Evolutionary conservation across 1,284 basidiomycete species (phyloP).

Genomic region (Microbotryum lychnidis-dioicae): DNA sequence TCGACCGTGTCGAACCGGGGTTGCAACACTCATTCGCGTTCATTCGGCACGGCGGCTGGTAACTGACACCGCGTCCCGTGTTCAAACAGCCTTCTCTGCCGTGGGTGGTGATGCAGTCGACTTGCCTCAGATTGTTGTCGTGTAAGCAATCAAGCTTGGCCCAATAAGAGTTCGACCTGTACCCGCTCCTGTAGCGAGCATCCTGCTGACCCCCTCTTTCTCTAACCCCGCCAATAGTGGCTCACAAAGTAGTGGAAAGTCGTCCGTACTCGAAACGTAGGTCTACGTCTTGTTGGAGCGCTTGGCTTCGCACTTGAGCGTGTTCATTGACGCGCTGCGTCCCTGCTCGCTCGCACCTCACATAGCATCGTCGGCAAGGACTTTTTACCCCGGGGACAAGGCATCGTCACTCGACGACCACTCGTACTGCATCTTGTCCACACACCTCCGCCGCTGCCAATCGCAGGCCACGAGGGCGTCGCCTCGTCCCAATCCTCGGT

Average conservation of each 20-base stretch:
- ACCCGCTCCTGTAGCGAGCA: conserved; percentile 31
- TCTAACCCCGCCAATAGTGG: conserved; percentile 34
- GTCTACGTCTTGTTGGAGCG: neutral
- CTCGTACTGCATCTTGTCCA: conserved; percentile 93
- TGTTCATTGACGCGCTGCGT: conserved; percentile 68
- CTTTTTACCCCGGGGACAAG: conserved; percentile 78
- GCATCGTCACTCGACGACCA: conserved; percentile 91
- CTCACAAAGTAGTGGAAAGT: conserved; percentile 50
- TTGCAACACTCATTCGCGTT: conserved; percentile 10
- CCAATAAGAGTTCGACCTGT: neutral
- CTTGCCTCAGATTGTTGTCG: conserved; percentile 45
- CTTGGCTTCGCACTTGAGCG: conserved; percentile 37
- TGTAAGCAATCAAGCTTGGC: conserved; percentile 27
- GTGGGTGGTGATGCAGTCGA: conserved; percentile 50
- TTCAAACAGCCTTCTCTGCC: conserved; percentile 44
- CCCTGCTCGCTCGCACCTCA: conserved; percentile 50
- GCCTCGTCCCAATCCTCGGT: conserved; percentile 32
- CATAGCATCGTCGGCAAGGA: conserved; percentile 83
- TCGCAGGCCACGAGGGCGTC: conserved; percentile 8
- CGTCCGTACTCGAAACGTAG: conserved; percentile 49
- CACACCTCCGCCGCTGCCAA: conserved; percentile 38
- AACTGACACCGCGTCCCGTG: too few species aligned
- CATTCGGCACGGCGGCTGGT: neutral
- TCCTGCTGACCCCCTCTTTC: conserved; percentile 36
- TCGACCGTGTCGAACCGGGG: neutral